These are phyloP conservation scores for Verbascum thapsus DNA, from an alignment of 257 asterid species.

Conservation along the genomic window DNA sequence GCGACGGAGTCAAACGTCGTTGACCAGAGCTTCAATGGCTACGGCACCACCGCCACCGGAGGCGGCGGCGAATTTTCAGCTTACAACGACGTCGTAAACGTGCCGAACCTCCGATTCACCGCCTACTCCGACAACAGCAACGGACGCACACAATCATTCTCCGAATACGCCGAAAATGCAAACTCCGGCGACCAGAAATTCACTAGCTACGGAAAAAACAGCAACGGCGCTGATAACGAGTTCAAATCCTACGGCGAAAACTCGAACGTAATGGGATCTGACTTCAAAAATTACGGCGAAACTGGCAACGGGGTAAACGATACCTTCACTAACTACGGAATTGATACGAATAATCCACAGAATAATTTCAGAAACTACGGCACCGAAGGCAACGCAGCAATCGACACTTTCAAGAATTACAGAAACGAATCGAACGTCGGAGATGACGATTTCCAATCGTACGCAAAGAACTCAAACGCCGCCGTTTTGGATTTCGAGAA, in stretches of 20 bases:
- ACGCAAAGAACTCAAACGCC: constrained; percentile 53
- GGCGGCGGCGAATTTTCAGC: constrained; percentile 51
- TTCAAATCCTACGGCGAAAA: constrained; percentile 52
- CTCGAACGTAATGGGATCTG: constrained; percentile 58
- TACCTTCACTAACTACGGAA: constrained; percentile 57
- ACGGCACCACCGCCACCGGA: constrained; percentile 58
- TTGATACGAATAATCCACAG: constrained; percentile 45
- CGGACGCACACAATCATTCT: constrained; percentile 52
- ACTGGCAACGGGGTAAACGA: constrained; percentile 50
- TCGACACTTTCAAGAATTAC: constrained; percentile 52
- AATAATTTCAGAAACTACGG: constrained; percentile 62
- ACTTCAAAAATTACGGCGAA: constrained; percentile 58
- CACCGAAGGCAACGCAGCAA: constrained; percentile 45
- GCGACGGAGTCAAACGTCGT: constrained; percentile 37
- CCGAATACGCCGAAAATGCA: constrained; percentile 31
- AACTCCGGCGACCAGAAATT: constrained; percentile 62
- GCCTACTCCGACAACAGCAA: constrained; percentile 53
- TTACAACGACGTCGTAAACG: constrained; percentile 39
- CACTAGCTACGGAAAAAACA: constrained; percentile 62
- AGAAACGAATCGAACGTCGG: constrained; percentile 63
- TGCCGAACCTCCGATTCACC: constrained; percentile 52
- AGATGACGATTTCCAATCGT: constrained; percentile 57
- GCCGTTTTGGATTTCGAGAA: constrained; percentile 45
- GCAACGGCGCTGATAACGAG: constrained; percentile 51
- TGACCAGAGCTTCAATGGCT: constrained; percentile 55